Evolutionary conservation across 2,329 filamentous ascomycete species (phyloP), one percentile per base, ranked within the genome.

Genomic region (Diaporthe capsici): DNA sequence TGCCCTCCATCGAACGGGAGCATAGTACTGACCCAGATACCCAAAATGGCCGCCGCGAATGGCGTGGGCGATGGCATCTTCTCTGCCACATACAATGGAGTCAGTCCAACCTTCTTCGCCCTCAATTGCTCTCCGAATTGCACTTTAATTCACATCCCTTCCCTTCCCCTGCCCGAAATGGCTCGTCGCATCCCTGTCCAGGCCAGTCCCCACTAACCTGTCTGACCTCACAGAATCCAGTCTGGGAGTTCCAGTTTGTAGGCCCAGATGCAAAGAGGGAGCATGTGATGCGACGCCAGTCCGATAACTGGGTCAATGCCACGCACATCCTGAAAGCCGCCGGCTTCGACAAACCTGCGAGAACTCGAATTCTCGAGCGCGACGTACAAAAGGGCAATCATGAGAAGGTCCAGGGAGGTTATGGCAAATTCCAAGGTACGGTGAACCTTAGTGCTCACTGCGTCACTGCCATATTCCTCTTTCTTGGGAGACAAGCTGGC

Each of bases 301-400:
- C 92, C 72, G 97, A 99, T 84, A 92, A 98, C 85, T 99, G 96
- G 95, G 97, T 99, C 86, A 99, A 99, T 88, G 97, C 97, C n/a
- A 99, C 97, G 72, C 97, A 99, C 83, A 98, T 99, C 76, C 88
- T 99, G 67, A 99, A 99, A 83, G 95, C 97, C 55, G 97, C 97
- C 77, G 96, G 96, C 74, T 98, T 98, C 82, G 97, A 99, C 85
- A 99, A 99, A 85, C 97, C 97, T 3, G 95, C 96, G 17, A 90
- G 97, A 82, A 99, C 97, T 55, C 92, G 97, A 78, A 98, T 99
- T 75, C 90, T 99, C 7, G 97, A 99, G 86, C 92, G 97, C 79
- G 97, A 99, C 82, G 96, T 99, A 10, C 97, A 99, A 82, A 98
- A 98, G 84, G 96, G 97, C 58, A 90, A 94, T 7, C 97, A 99